Conservation (phyloP, 352 stramenopile species). For the Pythium biforme region DNA sequence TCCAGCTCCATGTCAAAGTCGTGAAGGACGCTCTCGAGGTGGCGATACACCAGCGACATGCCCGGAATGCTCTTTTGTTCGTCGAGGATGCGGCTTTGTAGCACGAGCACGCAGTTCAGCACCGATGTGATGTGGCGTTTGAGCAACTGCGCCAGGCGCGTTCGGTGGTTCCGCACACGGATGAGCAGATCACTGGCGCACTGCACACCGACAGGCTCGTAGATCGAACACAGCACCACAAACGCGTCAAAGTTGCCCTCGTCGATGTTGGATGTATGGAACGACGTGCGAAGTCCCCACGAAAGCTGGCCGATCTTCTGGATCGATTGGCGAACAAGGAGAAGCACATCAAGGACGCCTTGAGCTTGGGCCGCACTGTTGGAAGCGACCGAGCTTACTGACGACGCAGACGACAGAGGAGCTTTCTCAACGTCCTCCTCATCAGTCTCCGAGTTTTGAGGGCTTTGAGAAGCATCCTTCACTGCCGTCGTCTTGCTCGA, state of each 20-base stretch:
- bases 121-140: conserved; percentile 74
- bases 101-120: conserved; percentile 66
- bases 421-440: conserved; percentile 72
- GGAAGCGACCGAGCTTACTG: conserved; percentile 51
- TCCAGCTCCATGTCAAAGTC: conserved; percentile 77
- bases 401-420: conserved; percentile 52
- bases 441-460: conserved; percentile 74
- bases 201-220: conserved; percentile 55
- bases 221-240: conserved; percentile 86
- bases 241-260: conserved; percentile 83
- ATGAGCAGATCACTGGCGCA: conserved; percentile 72
- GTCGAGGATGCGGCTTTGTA: conserved; percentile 73
- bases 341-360: conserved; percentile 70
- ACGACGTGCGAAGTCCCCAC: conserved; percentile 81
- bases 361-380: conserved; percentile 47
- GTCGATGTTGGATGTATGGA: conserved; percentile 81
- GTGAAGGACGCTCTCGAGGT: conserved; percentile 49
- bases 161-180: conserved; percentile 69
- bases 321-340: conserved; percentile 84
- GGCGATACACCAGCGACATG: conserved; percentile 75
- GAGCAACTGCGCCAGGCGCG: conserved; percentile 61
- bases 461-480: conserved; percentile 31
- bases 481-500: conserved; percentile 8
- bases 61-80: conserved; percentile 77
- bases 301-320: conserved; percentile 80